Percentiles rank a stretch among this genome's conserved stretches.
Conservation (phyloP, 345 rosid genomes). For the Mercurialis annua region DNA sequence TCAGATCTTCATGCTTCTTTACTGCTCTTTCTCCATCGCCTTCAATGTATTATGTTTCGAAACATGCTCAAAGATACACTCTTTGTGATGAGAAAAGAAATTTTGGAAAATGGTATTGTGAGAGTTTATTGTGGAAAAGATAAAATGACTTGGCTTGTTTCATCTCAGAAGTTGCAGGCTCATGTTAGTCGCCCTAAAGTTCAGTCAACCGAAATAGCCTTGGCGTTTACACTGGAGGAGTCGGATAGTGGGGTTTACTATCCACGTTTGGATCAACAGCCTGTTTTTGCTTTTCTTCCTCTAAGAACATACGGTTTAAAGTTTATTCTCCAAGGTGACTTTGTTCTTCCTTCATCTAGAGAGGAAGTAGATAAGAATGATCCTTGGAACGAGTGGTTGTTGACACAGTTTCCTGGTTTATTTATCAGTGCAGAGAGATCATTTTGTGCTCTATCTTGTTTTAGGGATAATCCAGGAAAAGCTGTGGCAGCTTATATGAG, state of each 20-base stretch:
- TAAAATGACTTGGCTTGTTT: constrained; percentile 87
- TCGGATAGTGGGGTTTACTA: constrained; percentile 50
- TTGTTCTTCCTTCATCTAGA: constrained; percentile 94
- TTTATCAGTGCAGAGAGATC: constrained; percentile 63
- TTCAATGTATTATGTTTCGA: constrained; percentile 64
- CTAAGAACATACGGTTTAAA: constrained; percentile 88
- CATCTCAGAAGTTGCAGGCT: constrained; percentile 62
- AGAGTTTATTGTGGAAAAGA: constrained; percentile 71
- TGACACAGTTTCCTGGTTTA: constrained; percentile 73
- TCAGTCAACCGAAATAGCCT: constrained; percentile 71
- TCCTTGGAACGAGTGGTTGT: constrained; percentile 93
- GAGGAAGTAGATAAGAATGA: constrained; percentile 94
- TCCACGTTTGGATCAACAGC: constrained; percentile 65
- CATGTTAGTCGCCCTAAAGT: constrained; percentile 47
- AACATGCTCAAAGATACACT: constrained; percentile 62
- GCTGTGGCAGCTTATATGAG: constrained; percentile 82
- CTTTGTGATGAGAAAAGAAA: constrained; percentile 71
- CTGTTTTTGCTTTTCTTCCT: constrained; percentile 94
- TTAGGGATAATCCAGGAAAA: constrained; percentile 65
- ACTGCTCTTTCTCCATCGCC: constrained; percentile 87
- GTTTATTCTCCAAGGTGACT: constrained; percentile 94
- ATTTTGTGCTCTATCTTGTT: constrained; percentile 83
- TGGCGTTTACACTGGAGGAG: constrained; percentile 80
- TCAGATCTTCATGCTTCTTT: constrained; percentile 88
- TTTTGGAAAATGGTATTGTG: constrained; percentile 57